These are phyloP conservation scores for Xylariaceae sp. DNA, from an alignment of 2,329 filamentous ascomycete genomes.

Conservation along the genomic window DNA sequence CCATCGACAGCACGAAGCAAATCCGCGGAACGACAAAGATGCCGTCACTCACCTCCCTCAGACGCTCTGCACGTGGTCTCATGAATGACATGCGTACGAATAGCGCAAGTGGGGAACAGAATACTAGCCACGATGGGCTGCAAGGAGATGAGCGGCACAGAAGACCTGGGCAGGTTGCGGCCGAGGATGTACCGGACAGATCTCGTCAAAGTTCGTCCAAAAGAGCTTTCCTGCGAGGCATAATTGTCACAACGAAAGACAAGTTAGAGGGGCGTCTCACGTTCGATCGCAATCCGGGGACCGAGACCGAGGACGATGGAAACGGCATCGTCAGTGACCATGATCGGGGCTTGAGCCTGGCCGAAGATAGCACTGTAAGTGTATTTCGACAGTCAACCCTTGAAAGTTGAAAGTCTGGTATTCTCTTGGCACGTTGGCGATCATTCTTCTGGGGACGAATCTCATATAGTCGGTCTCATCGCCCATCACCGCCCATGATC, in stretches of 20 bases:
- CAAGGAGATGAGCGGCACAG: constrained; percentile 1
- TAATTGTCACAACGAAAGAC: constrained; percentile 24
- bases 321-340: not conserved
- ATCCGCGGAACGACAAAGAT: constrained; percentile 16
- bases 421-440: too few species aligned
- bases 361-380: not conserved
- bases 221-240: constrained; percentile 20
- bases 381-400: not conserved
- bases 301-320: not conserved
- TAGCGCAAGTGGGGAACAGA: constrained; percentile 10
- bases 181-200: constrained; percentile 4
- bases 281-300: not conserved
- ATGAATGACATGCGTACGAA: constrained; percentile 20
- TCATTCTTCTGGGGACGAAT: too few species aligned
- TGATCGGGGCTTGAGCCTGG: not conserved
- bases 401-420: too few species aligned
- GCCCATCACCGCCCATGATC: not conserved
- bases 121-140: not conserved
- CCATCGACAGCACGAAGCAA: constrained; percentile 10
- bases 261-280: constrained; percentile 8
- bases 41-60: constrained; percentile 23
- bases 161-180: not conserved
- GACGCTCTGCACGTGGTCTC: constrained; percentile 22
- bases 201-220: constrained; percentile 13
- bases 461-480: not conserved